Conservation (phyloP, 331 rosid genomes). For the Rosa hybrid region DNA sequence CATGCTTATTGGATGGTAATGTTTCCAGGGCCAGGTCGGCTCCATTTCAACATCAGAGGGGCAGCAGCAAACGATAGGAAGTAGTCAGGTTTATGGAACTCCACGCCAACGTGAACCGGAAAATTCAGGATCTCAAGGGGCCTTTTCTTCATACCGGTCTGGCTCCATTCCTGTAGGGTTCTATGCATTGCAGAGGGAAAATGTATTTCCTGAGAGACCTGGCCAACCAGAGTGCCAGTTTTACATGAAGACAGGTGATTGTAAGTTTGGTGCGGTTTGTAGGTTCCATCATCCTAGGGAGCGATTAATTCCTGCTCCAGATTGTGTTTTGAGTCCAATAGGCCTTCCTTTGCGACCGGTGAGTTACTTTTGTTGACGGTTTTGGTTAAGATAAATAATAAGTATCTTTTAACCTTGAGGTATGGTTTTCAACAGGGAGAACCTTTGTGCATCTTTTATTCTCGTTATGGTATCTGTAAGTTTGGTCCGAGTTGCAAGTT, state of each 20-base stretch:
- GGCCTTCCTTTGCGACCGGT: slow-evolving; percentile 97
- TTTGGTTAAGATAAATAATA: neutral
- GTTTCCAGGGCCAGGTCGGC: slow-evolving; percentile 86
- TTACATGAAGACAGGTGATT: slow-evolving; percentile 98
- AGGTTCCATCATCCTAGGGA: slow-evolving; percentile 95
- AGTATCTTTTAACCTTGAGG: slow-evolving; percentile 13
- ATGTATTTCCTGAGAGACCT: slow-evolving; percentile 95
- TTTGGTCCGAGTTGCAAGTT: slow-evolving; percentile 99
- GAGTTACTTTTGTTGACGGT: slow-evolving; percentile 36
- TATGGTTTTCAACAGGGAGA: slow-evolving; percentile 65
- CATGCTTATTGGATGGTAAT: slow-evolving; percentile 31
- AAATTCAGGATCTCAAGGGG: slow-evolving; percentile 66
- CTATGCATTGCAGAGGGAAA: slow-evolving; percentile 85
- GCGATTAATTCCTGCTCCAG: slow-evolving; percentile 85
- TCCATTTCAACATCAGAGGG: slow-evolving; percentile 70
- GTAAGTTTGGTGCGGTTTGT: slow-evolving; percentile 95
- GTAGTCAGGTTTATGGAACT: slow-evolving; percentile 67
- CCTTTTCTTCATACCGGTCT: slow-evolving; percentile 63
- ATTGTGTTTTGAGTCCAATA: slow-evolving; percentile 84
- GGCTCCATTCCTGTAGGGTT: slow-evolving; percentile 71
- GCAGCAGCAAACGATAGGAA: slow-evolving; percentile 69
- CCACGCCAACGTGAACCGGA: slow-evolving; percentile 60
- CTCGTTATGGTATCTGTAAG: slow-evolving; percentile 97
- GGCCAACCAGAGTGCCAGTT: slow-evolving; percentile 98
- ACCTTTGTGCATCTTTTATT: slow-evolving; percentile 92